Evolutionary conservation across 2,329 filamentous ascomycete species (phyloP), one percentile per base, ranked within the genome.

Genomic region (Furcasterigmium sp.): DNA sequence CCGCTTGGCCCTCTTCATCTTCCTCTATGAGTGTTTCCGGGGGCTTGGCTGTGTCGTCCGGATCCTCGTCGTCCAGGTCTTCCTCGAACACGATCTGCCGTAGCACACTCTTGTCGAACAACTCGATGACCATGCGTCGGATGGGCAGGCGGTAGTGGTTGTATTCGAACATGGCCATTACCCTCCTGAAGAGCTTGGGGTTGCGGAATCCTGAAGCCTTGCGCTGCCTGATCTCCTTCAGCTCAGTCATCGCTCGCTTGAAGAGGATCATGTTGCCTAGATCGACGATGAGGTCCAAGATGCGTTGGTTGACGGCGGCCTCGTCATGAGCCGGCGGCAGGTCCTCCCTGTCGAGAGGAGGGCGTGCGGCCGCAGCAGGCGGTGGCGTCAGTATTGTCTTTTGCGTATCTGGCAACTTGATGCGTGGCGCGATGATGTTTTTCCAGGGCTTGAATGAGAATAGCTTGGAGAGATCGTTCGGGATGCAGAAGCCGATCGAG

Each of bases 261-360:
- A 90, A 91, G 39, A 96, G 74, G 14, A 98, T 90, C 46, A 91
- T 93, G 58, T 97, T 96, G 44, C 91, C 89, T 46, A 98, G 75
- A 56, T 96, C 91, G 13, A 87, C 82, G 49, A 95, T 84, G 29
- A 93, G 77, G 56, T 90, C 86, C 21, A 97, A 67, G 37, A 97
- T 91, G 41, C 85, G 85, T 56, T 87, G 87, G 49, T 71, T 95
- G 47, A 85, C 77, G 14, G 76, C 74, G 8, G 77, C 72, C 15
- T 84, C 78, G 39, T 78, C 73, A 49, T 80, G 74, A 40, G 78
- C 68, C 25, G 57, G 54, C 5, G 59, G 56, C 28, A 63, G 47
- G 28, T 64, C 62, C 34, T 65, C 69, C 23, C 69, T 67, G 48
- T 74, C 62, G 9, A 72, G 58, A 10, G 70, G 60, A 13, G 69